Evolutionary conservation across 371 early-diverging fungal species (phyloP), one percentile per base, ranked within the genome.

Genomic region (Mortierella sp.): DNA sequence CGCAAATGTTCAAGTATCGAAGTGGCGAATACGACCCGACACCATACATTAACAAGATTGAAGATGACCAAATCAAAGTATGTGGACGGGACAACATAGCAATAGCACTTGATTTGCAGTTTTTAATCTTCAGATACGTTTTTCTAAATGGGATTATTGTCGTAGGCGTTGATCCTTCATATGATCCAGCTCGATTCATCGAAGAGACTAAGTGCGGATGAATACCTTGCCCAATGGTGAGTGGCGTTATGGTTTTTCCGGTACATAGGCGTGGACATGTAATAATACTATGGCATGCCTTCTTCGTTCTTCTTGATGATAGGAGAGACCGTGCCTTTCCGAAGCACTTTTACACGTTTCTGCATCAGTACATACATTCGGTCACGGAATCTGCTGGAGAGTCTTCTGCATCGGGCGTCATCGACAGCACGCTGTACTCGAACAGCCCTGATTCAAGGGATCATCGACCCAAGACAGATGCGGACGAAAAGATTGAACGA

Each of bases 171-270:
- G 80, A 85, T 97, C 7, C 81, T 73, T 46, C 88, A 91, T 60
- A 97, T 97, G 97, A 93, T 96, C 34, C 89, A 93, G 48, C 79
- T 93, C 5, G 90, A 96, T 60, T 95, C 97, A 27, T 71, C 71
- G 6, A 79, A 89, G 49, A 84, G 98, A 26, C 80, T 79, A 17
- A 81, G 90, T 6, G 94, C 94, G 0, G 88, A 87, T 19, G 83
- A 82, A 21, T 94, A 95, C 73, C 73, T 96, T 21, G 49, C 78
- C 3, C 79, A 89, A 56, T 94, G 95, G 95, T 89, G 83, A n/a
- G 37, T 21, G 9, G 15, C 58, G 0, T 61, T 60, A 4, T 39
- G 19, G n/a, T 44, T 34, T 34, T n/a, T n/a, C n/a, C n/a, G n/a
- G n/a, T n/a, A n/a, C n/a, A n/a, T n/a, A n/a, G n/a, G n/a, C n/a